Base-by-base conservation (phyloP, 2,329 filamentous ascomycete genomes). In the Botryotinia calthae region DNA sequence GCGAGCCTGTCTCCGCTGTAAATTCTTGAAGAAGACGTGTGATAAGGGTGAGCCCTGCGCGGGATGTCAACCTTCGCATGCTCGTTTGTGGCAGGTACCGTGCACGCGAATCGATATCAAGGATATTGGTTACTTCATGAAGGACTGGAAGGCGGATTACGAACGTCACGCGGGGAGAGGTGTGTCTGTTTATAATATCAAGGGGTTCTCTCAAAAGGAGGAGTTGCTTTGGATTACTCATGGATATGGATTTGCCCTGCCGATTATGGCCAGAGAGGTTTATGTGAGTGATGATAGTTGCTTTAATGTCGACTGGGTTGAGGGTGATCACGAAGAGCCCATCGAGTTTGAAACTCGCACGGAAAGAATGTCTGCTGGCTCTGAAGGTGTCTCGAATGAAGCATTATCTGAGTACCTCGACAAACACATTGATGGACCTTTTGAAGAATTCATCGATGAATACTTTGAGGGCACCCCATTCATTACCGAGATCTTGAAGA, bases 51-150 rank as follows among this genome's bases (percentile, higher is more conserved):
- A 98, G 85, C 95, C 95, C 73, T 98, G 95, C 83, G 93, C 91
- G 79, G 95, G 95, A 65, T 98, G 95, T 85, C 93, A 97, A 84
- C 95, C 95, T 68, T 97, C 95, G 31, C 95, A 98, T 82, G 95
- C 95, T 76, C 91, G 95, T 76, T 87, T 98, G 70, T 98, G 95
- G 95, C 95, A 98, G 84, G 95, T 98, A 62, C 95, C 95, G 74
- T 98, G 95, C 86, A 98, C 95, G 58, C 93, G 95, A 75, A 97
- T 98, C 80, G 95, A 98, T 82, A 98, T 98, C 86, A 98, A 97
- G 87, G 95, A 98, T 80, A 97, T 98, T 79, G 93, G 90, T 61
- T 97, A 97, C 83, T 98, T 98, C 86, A 96, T 98, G 93, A 98
- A 98, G 86, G 95, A 98, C 83, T 98, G 95, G 95, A 97, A 95